Evolutionary conservation across 805 yeast species (phyloP).

Genomic region (Ogataea henricii): DNA sequence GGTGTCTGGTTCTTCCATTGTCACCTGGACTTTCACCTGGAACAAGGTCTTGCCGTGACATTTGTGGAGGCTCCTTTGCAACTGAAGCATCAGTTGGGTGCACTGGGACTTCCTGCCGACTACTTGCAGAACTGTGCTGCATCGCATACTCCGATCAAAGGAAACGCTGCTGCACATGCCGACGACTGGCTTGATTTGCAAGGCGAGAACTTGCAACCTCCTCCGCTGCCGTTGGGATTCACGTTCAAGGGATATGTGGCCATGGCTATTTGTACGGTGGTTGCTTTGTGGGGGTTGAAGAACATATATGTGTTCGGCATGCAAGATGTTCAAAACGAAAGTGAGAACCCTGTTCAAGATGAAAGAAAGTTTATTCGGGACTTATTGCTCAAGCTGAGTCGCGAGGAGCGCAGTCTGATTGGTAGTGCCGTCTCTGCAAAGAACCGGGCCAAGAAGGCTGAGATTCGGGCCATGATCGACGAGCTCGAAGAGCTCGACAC

Average conservation of each 20-base stretch:
- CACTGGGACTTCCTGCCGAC: constrained; percentile 42
- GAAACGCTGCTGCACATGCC: constrained; percentile 74
- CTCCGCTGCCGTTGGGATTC: constrained; percentile 70
- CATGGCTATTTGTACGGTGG: constrained; percentile 49
- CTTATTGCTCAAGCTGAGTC: constrained; percentile 15
- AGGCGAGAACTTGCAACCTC: constrained; percentile 62
- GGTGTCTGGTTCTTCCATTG: constrained; percentile 97
- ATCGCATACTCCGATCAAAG: constrained; percentile 48
- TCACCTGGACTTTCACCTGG: constrained; percentile 84
- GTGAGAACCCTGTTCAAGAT: constrained; percentile 27
- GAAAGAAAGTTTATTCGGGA: constrained; percentile 21
- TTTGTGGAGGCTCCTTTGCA: constrained; percentile 70
- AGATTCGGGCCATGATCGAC: constrained; percentile 21
- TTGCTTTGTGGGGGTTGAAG: constrained; percentile 61
- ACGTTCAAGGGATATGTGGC: constrained; percentile 72
- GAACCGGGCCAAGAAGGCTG: constrained; percentile 2
- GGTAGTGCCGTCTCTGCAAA: not conserved
- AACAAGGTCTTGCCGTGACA: constrained; percentile 75
- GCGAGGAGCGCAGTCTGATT: constrained; percentile 14
- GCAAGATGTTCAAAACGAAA: constrained; percentile 57
- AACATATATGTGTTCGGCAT: constrained; percentile 66
- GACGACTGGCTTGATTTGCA: constrained; percentile 55
- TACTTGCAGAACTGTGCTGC: constrained; percentile 52
- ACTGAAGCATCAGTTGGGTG: constrained; percentile 42
- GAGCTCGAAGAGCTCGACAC: constrained; percentile 26